Evolutionary conservation across 495 filamentous ascomycete genomes (phyloP), one percentile per base, ranked within the genome.

Genomic region (Halenospora varia): DNA sequence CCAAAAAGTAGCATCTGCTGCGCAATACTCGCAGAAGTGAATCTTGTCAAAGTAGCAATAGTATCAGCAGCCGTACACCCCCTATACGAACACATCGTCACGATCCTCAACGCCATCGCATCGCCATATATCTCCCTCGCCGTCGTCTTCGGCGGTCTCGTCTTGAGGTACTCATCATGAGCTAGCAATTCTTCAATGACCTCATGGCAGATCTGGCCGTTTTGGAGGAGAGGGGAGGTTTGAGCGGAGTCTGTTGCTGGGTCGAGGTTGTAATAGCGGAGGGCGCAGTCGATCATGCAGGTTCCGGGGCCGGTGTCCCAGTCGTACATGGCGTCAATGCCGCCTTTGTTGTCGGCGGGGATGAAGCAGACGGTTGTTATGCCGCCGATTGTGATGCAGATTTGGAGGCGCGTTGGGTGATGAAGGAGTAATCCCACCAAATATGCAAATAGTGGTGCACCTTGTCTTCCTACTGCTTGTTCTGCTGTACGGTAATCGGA

Each of bases 401-500:
- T 64, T 25, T 66, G 64, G 10, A 66, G 55, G n/a, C 64, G 53
- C 1, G 64, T 64, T 22, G 64, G 64, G 47, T 66, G 64, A 45
- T 66, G 64, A 8, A 66, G 51, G 8, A 66, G 40, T n/a, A 66
- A 41, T 2, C 64, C 64, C 13, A 64, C 61, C 22, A 79, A 71
- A 52, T 75, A 74, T 1, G 73, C 74, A 60, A 76, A 74, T 20
- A 77, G 58, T 4, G 74, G 75, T 1, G 74, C 74, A 2, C 75
- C 73, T 55, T 77, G 75, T 24, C 73, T 71, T 1, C 74, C 75
- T 3, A 71, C 74, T 3, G 74, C 73, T 60, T 75, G 73, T 18
- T 77, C 74, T 53, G 70, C 72, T 8, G 75, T 72, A 3, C 74
- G 68, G 59, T 77, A 76, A 55, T 77, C 74, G 3, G 72, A 75